These are phyloP conservation scores for Jaapia argillacea DNA, from an alignment of 768 basidiomycete species.

Conservation along the genomic window DNA sequence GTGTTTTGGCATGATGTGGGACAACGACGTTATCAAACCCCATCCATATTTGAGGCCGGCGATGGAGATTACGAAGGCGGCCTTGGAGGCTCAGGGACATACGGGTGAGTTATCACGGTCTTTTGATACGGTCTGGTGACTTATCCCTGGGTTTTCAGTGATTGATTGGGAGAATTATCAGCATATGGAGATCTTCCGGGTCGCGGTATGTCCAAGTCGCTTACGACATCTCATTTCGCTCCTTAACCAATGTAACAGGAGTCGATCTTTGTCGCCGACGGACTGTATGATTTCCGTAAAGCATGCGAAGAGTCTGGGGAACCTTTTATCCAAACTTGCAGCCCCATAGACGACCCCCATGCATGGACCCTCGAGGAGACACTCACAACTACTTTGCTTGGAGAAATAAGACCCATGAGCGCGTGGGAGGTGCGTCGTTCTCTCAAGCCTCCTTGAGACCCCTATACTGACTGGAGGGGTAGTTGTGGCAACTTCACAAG, in stretches of 20 bases:
- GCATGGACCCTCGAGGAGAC: slow-evolving; percentile 33
- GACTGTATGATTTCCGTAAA: slow-evolving; percentile 25
- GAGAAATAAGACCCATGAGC: slow-evolving; percentile 16
- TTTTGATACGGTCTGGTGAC: not conserved
- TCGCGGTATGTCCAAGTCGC: slow-evolving; percentile 11
- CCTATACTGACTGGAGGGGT: slow-evolving; percentile 6
- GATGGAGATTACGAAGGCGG: slow-evolving; percentile 33
- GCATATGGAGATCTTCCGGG: slow-evolving; percentile 18
- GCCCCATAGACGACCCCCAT: slow-evolving; percentile 21
- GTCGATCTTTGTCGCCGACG: slow-evolving; percentile 29
- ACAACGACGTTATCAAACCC: slow-evolving; percentile 35
- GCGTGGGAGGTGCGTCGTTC: slow-evolving; percentile 14
- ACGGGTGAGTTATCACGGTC: slow-evolving; percentile 21
- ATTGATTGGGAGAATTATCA: slow-evolving; percentile 24
- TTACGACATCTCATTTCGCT: not conserved
- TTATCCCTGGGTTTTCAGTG: slow-evolving; percentile 16
- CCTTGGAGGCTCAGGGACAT: slow-evolving; percentile 39
- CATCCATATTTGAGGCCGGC: slow-evolving; percentile 45
- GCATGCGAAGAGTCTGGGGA: slow-evolving; percentile 31
- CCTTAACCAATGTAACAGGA: slow-evolving; percentile 14
- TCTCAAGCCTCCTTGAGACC: slow-evolving; percentile 4
- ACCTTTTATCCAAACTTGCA: slow-evolving; percentile 29
- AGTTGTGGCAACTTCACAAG: slow-evolving; percentile 34
- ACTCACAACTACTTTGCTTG: slow-evolving; percentile 34
- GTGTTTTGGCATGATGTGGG: slow-evolving; percentile 25